Percentiles rank a stretch among this genome's conserved stretches.
phyloP scores from a whole-genome alignment of 441 rosid genomes.

The Pelargonium australe region DNA sequence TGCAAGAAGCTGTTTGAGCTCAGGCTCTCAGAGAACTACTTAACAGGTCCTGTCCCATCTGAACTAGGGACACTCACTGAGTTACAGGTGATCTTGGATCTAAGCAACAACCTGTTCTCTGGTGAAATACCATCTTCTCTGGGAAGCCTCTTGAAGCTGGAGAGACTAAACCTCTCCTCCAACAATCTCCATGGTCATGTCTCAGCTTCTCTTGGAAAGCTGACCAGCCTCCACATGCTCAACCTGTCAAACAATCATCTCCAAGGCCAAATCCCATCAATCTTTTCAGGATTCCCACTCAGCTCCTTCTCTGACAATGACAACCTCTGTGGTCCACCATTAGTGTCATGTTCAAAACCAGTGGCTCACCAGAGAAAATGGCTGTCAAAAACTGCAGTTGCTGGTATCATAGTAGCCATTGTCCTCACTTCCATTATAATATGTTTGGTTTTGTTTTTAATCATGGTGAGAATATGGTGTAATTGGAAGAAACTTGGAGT shows the following conservation, averaged over 20 bases:
- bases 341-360: conserved; percentile 34
- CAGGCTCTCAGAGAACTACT: conserved; percentile 58
- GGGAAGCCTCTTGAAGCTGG: conserved; percentile 56
- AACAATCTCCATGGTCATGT: conserved; percentile 62
- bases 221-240: conserved; percentile 67
- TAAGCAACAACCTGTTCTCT: conserved; percentile 53
- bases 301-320: conserved; percentile 54
- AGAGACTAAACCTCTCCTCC: conserved; percentile 61
- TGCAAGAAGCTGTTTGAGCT: conserved; percentile 72
- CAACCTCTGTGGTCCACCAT: conserved; percentile 59
- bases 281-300: conserved; percentile 50
- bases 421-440: conserved; percentile 50
- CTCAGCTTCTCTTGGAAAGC: conserved; percentile 54
- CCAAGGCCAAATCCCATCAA: conserved; percentile 50
- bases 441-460: conserved; percentile 53
- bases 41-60: conserved; percentile 61
- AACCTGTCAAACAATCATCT: conserved; percentile 75
- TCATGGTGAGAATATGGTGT: conserved; percentile 64
- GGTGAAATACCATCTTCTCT: conserved; percentile 63
- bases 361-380: conserved; percentile 22
- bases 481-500: conserved; percentile 49
- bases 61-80: conserved; percentile 71
- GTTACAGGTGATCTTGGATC: conserved; percentile 71
- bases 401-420: conserved; percentile 43
- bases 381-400: conserved; percentile 40